Evolutionary conservation across 176 grass and related monocot species (phyloP), one percentile per base, ranked within the genome.

Genomic region (Zoysia japonica): DNA sequence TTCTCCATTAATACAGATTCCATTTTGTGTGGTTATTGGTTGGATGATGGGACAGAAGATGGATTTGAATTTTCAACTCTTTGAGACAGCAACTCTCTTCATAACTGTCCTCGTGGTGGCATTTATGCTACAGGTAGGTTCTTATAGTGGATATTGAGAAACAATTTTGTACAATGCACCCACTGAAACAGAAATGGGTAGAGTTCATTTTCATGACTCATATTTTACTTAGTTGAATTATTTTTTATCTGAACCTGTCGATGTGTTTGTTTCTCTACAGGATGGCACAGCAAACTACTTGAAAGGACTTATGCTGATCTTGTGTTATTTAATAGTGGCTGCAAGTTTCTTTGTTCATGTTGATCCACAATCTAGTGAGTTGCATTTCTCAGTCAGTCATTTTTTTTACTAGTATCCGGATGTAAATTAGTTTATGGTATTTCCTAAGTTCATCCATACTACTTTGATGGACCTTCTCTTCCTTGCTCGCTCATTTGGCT

Each of bases 31-130:
- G 6, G 94, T 97, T 61, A 75, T 94, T 82, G 94, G 94, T 74
- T 97, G 94, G 94, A 88, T 94, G 35, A 97, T 94, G 94, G 86
- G 88, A 57, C 82, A 90, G 61, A 87, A 70, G 62, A 97, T 97
- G 91, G 89, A 94, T 77, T 90, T 97, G 87, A 94, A 97, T 90
- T 97, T 97, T 67, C 94, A 97, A 76, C 83, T 97, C 68, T 97
- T 97, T 71, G 91, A 97, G 83, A 97, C 94, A 50, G 85, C 91
- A 74, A 88, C 87, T 47, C 94, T 94, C 52, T 97, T 97, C 84
- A 94, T 97, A 85, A 97, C 94, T 51, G 89, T 97, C 20, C 71
- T 97, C 3, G 94, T 97, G 47, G 94, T 97, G 15, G 94, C 94
- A 77, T 97, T 97, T 76, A 92, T 97, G 94, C 80, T 97, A 42